Percentiles rank a stretch among this genome's conserved stretches.
Conservation (phyloP, 768 basidiomycete species). For the Lanmaoa pseudosensibilis region DNA sequence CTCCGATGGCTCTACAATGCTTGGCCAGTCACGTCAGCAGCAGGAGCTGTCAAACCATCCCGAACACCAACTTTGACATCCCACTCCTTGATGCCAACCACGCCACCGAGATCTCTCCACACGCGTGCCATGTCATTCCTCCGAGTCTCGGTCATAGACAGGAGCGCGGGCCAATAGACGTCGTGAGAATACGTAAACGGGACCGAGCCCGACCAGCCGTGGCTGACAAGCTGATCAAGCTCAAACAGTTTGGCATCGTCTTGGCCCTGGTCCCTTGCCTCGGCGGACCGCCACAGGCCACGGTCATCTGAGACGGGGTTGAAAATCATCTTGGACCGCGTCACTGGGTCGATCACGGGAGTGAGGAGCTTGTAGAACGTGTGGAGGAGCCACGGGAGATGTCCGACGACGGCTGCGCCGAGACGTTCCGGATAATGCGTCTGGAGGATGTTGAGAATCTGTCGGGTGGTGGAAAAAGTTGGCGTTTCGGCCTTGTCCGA, state of each 20-base stretch:
- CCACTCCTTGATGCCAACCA: slow-evolving; percentile 75
- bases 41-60: slow-evolving; percentile 9
- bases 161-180: slow-evolving; percentile 70
- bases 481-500: slow-evolving; percentile 68
- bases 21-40: slow-evolving; percentile 1
- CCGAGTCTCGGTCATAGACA: slow-evolving; percentile 53
- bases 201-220: slow-evolving; percentile 67
- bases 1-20: slow-evolving; percentile 7
- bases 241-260: slow-evolving; percentile 49
- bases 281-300: slow-evolving; percentile 30
- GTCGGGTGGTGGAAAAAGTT: slow-evolving; percentile 38
- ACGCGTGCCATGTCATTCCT: slow-evolving; percentile 50
- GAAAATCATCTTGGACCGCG: slow-evolving; percentile 72
- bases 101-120: slow-evolving; percentile 71
- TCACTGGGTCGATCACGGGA: slow-evolving; percentile 83
- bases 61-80: slow-evolving; percentile 55
- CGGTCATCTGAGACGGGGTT: slow-evolving; percentile 47
- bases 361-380: slow-evolving; percentile 76
- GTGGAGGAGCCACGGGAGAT: slow-evolving; percentile 75
- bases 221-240: slow-evolving; percentile 65
- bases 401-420: slow-evolving; percentile 68
- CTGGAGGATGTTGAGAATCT: slow-evolving; percentile 65
- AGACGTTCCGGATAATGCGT: slow-evolving; percentile 87
- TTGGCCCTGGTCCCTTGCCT: slow-evolving; percentile 18
- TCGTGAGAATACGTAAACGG: slow-evolving; percentile 74